Percentiles rank a stretch among this genome's conserved stretches.
These are phyloP conservation scores for Cyclocybe aegerita DNA, from an alignment of 768 basidiomycete genomes.

Conservation along the genomic window DNA sequence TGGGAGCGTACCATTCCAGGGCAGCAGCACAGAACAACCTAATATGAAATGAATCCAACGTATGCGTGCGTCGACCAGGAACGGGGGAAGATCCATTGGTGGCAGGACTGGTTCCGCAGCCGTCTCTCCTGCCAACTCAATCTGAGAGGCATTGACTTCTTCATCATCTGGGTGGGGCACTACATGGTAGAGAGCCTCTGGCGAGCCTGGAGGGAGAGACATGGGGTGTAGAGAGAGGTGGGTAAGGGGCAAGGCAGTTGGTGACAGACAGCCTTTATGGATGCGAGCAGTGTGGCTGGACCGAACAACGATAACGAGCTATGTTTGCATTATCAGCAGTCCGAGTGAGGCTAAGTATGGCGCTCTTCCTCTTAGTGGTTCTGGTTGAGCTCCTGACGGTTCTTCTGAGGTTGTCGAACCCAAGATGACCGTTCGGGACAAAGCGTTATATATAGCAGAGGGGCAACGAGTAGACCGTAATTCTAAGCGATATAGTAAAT, in stretches of 20 bases:
- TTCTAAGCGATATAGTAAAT: not conserved
- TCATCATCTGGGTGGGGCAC: slow-evolving; percentile 33
- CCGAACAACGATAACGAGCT: not conserved
- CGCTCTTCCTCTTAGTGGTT: too few species aligned
- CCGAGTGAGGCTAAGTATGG: too few species aligned
- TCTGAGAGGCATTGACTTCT: slow-evolving; percentile 18
- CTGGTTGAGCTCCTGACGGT: too few species aligned
- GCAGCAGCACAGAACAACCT: slow-evolving; percentile 77
- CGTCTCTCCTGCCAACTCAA: slow-evolving; percentile 29
- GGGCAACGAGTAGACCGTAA: not conserved
- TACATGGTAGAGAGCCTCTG: slow-evolving; percentile 41
- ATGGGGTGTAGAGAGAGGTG: slow-evolving; percentile 14
- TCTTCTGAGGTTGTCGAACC: too few species aligned
- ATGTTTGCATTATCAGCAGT: not conserved
- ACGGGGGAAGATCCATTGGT: slow-evolving; percentile 25
- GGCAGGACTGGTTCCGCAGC: slow-evolving; percentile 16
- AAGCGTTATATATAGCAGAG: too few species aligned
- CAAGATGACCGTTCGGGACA: too few species aligned
- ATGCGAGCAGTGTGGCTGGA: not conserved
- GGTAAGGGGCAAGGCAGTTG: not conserved
- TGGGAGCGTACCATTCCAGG: slow-evolving; percentile 80
- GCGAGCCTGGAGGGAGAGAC: slow-evolving; percentile 27
- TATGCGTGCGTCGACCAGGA: slow-evolving; percentile 42
- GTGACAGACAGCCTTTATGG: not conserved
- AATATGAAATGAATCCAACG: slow-evolving; percentile 70